These are phyloP conservation scores for Brassica carinata DNA, from an alignment of 345 rosid genomes.

Conservation along the genomic window DNA sequence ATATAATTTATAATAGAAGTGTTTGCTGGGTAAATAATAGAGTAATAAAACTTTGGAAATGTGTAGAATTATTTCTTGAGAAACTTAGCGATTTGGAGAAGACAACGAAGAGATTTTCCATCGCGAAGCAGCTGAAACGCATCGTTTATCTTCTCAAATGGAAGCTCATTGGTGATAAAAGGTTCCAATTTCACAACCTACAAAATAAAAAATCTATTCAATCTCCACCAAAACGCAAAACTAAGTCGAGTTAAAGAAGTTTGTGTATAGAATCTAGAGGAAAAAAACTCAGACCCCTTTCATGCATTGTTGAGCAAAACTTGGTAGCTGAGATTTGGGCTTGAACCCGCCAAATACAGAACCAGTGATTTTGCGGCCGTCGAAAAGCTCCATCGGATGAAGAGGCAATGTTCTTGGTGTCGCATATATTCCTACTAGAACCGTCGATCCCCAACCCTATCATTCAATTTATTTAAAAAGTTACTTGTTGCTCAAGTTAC, in stretches of 20 bases:
- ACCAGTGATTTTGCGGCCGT: constrained; percentile 35
- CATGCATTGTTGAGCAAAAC: constrained; percentile 37
- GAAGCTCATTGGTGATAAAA: constrained; percentile 38
- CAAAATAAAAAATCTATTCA: neutral
- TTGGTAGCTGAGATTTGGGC: constrained; percentile 36
- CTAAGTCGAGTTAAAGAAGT: neutral
- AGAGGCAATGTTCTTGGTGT: constrained; percentile 39
- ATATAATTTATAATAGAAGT: neutral
- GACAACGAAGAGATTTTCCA: constrained; percentile 41
- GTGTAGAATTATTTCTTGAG: constrained; percentile 32
- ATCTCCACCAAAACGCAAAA: neutral
- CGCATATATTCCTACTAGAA: constrained; percentile 32
- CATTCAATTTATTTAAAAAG: neutral
- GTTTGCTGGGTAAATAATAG: neutral
- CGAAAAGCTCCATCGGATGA: constrained; percentile 41
- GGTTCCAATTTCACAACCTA: constrained; percentile 40
- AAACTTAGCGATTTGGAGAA: constrained; percentile 34
- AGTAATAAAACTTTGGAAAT: neutral
- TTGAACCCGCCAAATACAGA: constrained; percentile 38
- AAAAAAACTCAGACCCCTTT: constrained; percentile 20
- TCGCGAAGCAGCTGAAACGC: constrained; percentile 42
- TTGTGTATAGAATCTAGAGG: neutral
- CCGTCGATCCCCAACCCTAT: constrained; percentile 42
- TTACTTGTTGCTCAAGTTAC: neutral
- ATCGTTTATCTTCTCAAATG: constrained; percentile 38